Evolutionary conservation across 176 grass and related monocot species (phyloP).

Genomic region (Oryza coarctata): DNA sequence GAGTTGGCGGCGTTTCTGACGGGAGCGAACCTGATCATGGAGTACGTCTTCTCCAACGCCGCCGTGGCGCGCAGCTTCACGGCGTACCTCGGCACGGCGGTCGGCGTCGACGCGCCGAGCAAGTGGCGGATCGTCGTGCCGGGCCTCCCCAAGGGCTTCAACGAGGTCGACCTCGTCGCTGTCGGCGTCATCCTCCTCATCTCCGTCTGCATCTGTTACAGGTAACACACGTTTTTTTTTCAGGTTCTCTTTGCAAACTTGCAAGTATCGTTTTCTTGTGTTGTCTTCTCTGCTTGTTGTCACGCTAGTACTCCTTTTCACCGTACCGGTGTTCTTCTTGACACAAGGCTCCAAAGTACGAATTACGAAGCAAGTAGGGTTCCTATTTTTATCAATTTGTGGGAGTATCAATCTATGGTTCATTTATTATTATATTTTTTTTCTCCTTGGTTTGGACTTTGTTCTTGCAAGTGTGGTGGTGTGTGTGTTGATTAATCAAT

Average conservation of each 20-base stretch:
- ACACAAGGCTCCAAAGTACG: not conserved
- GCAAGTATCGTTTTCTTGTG: not conserved
- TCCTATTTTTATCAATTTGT: not conserved
- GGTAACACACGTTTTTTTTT: conserved; percentile 26
- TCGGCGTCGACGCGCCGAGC: conserved; percentile 61
- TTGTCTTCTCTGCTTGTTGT: conserved; percentile 6
- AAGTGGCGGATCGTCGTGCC: conserved; percentile 69
- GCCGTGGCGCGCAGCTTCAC: conserved; percentile 96
- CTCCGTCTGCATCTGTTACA: conserved; percentile 91
- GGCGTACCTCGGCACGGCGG: conserved; percentile 86
- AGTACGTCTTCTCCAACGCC: conserved; percentile 99
- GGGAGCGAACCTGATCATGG: conserved; percentile 92
- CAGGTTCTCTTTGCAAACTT: not conserved
- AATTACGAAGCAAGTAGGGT: not conserved
- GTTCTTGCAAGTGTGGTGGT: not conserved
- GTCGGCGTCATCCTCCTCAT: conserved; percentile 73
- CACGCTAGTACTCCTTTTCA: not conserved
- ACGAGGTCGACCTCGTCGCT: conserved; percentile 82
- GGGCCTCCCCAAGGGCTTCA: conserved; percentile 73
- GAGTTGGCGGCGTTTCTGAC: conserved; percentile 95
- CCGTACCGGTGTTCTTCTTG: not conserved
- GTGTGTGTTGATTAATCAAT: not conserved
- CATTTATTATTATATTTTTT: not conserved
- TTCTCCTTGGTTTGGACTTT: not conserved
- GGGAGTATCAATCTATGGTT: no score